phyloP scores from a whole-genome alignment of 2,329 filamentous ascomycete genomes.

The Stachybotrys chlorohalonatus region DNA sequence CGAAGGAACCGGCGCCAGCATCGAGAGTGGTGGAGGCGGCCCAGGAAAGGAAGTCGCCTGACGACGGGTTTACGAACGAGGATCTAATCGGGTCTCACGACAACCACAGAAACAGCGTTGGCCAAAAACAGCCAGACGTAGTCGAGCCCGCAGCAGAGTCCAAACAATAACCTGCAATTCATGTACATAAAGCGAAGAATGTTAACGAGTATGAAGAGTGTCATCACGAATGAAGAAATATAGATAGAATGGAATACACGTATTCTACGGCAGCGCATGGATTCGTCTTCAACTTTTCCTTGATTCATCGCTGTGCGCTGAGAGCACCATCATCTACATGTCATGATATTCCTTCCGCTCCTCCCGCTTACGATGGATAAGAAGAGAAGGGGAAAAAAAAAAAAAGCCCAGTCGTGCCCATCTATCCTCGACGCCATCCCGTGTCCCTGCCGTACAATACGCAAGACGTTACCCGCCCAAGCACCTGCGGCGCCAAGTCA shows the following conservation, averaged over 20 bases:
- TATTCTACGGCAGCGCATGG: too few relatives aligned
- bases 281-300: too few relatives aligned
- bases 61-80: constrained; percentile 4
- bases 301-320: neutral
- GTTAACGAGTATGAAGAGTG: neutral
- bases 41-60: neutral
- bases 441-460: neutral
- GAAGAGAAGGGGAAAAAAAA: too few relatives aligned
- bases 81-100: neutral
- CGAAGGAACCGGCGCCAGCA: neutral
- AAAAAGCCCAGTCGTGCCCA: neutral
- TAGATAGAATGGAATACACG: too few relatives aligned
- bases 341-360: neutral
- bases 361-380: neutral
- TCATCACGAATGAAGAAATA: too few relatives aligned
- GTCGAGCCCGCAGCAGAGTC: neutral
- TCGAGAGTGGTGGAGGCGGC: neutral
- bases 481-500: neutral
- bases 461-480: neutral
- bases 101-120: neutral
- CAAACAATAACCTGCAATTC: neutral
- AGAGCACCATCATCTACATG: neutral
- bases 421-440: neutral
- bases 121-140: neutral
- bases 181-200: neutral